Evolutionary conservation across 1,284 basidiomycete species (phyloP).

Genomic region (Psilocybe mexicana): DNA sequence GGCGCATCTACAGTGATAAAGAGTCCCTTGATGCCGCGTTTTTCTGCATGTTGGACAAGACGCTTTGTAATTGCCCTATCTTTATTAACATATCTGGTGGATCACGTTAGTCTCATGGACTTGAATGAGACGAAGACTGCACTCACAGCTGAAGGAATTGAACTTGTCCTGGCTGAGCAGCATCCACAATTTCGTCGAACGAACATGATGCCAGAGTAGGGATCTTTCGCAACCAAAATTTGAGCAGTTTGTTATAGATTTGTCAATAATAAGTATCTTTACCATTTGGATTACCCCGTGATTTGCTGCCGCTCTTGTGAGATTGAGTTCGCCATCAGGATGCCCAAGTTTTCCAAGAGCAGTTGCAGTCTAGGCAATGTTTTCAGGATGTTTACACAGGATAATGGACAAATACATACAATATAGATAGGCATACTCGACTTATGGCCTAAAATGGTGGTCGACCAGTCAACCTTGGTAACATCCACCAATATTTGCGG

Average conservation of each 20-base stretch:
- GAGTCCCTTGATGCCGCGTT: slow-evolving; percentile 80
- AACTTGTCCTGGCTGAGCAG: slow-evolving; percentile 69
- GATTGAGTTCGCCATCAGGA: slow-evolving; percentile 86
- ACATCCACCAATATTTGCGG: slow-evolving; percentile 88
- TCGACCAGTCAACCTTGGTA: slow-evolving; percentile 79
- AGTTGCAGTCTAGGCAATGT: slow-evolving; percentile 25
- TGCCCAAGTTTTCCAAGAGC: slow-evolving; percentile 87
- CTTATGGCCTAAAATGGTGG: slow-evolving; percentile 74
- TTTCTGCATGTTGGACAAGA: slow-evolving; percentile 83
- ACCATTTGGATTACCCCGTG: slow-evolving; percentile 83
- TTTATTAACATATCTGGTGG: slow-evolving; percentile 76
- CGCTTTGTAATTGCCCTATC: slow-evolving; percentile 83
- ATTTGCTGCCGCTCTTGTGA: slow-evolving; percentile 82
- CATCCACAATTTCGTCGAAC: slow-evolving; percentile 88
- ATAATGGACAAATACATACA: slow-evolving; percentile 23
- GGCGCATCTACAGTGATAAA: slow-evolving; percentile 96
- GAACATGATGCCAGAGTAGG: slow-evolving; percentile 87
- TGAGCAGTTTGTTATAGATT: background rate
- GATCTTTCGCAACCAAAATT: slow-evolving; percentile 48
- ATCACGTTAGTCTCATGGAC: background rate
- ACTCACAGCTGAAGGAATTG: slow-evolving; percentile 79
- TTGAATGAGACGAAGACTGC: background rate
- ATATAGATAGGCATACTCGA: slow-evolving; percentile 82
- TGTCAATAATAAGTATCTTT: background rate
- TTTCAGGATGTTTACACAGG: slow-evolving; percentile 16